Conservation (phyloP, 2,329 filamentous ascomycete genomes). For the Alternaria hordeiaustralica region DNA sequence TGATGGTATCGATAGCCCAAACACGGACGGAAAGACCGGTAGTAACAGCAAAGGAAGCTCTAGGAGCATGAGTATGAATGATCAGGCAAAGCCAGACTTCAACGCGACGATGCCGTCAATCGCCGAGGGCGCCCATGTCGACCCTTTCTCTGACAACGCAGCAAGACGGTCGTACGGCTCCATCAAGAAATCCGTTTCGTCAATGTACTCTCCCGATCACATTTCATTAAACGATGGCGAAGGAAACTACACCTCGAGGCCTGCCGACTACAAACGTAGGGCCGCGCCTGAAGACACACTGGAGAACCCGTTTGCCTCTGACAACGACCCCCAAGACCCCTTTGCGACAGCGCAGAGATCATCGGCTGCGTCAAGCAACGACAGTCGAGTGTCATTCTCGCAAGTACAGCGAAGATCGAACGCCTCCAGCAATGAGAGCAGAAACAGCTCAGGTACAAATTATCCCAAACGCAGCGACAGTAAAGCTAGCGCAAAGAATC, state of each 20-base stretch:
- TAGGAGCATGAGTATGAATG: not conserved
- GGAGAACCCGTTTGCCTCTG: not conserved
- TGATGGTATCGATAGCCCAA: not conserved
- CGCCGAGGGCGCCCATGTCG: not conserved
- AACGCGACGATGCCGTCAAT: not conserved
- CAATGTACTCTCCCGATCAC: not conserved
- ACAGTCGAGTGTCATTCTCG: not conserved
- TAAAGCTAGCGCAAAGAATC: not conserved
- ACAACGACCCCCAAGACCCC: not conserved
- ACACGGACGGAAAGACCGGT: not conserved
- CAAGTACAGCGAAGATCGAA: not conserved
- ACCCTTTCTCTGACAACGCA: not conserved
- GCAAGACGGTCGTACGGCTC: not conserved
- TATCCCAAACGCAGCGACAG: not conserved
- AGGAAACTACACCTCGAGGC: not conserved
- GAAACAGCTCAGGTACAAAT: not conserved
- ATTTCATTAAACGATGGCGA: not conserved
- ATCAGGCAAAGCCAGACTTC: not conserved
- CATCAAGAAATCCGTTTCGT: not conserved
- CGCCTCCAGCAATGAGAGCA: not conserved
- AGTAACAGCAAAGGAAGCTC: no score
- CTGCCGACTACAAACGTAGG: not conserved
- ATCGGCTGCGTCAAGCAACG: not conserved
- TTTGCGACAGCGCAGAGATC: not conserved
- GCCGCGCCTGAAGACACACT: not conserved